These are phyloP conservation scores for Ilex aquifolium DNA, from an alignment of 257 asterid genomes.

Conservation along the genomic window DNA sequence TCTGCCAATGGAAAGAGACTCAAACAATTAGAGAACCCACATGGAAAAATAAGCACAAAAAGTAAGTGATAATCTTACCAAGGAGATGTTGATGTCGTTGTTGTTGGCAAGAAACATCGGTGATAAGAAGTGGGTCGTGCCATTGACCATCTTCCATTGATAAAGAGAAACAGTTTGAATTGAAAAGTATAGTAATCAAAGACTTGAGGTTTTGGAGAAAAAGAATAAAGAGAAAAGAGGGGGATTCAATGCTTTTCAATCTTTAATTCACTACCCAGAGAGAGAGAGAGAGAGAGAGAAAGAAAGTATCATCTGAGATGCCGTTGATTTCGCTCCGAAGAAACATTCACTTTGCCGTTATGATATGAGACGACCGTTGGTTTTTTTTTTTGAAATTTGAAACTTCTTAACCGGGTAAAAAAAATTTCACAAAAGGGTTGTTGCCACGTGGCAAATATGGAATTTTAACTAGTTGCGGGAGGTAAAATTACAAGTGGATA, in stretches of 20 bases:
- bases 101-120: conserved; percentile 54
- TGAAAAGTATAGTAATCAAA: conserved; percentile 21
- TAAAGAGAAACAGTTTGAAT: conserved; percentile 44
- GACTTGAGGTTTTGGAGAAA: not conserved
- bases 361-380: conserved; percentile 12
- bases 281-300: conserved; percentile 6
- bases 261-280: not conserved
- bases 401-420: conserved; percentile 10
- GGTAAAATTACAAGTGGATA: not conserved
- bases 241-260: conserved; percentile 13
- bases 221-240: not conserved
- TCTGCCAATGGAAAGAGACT: not conserved
- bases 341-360: conserved; percentile 1
- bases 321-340: not conserved
- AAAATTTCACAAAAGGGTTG: not conserved
- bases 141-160: conserved; percentile 54
- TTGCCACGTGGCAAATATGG: not conserved
- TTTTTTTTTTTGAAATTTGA: conserved; percentile 19
- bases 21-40: conserved; percentile 1
- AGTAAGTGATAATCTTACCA: conserved; percentile 20
- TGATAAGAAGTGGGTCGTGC: conserved; percentile 72
- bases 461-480: not conserved
- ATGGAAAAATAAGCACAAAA: not conserved
- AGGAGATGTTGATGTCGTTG: conserved; percentile 20
- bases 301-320: not conserved